Evolutionary conservation across 495 filamentous ascomycete species (phyloP), one percentile per base, ranked within the genome.

Genomic region (Aeminium ludgeri): DNA sequence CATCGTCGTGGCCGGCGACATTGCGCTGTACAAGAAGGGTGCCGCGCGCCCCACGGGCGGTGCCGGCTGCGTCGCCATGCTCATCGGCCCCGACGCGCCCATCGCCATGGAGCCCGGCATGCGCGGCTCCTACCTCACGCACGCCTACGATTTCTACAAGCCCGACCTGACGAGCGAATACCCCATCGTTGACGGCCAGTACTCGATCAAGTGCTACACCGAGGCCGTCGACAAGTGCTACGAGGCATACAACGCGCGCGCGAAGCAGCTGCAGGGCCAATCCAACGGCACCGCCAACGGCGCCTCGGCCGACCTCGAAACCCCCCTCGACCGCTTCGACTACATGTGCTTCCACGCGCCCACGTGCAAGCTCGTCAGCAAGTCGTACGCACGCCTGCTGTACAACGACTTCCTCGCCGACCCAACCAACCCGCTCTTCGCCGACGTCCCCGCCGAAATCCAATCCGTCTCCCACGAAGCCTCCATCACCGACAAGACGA

Each of bases 71-170:
- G 82, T 97, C 47, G 89, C 91, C 52, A 78, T 97, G 73, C 70
- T 97, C 44, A 72, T 97, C 54, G 91, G 91, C 29, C 89, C 89
- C 34, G 69, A 96, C 53, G 91, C 89, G 30, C 86, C 87, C 31
- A 65, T 97, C 50, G 84, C 80, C 38, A 71, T 95, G 50, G 91
- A 97, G 61, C 72, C 89, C 35, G 89, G 87, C 57, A 76, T 93
- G 43, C 78, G 91, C 58, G 89, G 82, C 58, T 79, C 68, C 55
- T 95, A 94, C 68, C 78, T 95, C 72, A 74, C 74, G 54, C 89
- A 97, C 62, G 82, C 81, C 52, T 97, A 96, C 65, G 89, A 97
- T 61, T 97, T 97, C 66, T 97, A 91, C 76, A 97, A 97, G 76
- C 81, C 89, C 52, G 89, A 97, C 60, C 68, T 97, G 38, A 92